Conservation (phyloP, 495 filamentous ascomycete genomes). For the Aspergillus mulundensis region DNA sequence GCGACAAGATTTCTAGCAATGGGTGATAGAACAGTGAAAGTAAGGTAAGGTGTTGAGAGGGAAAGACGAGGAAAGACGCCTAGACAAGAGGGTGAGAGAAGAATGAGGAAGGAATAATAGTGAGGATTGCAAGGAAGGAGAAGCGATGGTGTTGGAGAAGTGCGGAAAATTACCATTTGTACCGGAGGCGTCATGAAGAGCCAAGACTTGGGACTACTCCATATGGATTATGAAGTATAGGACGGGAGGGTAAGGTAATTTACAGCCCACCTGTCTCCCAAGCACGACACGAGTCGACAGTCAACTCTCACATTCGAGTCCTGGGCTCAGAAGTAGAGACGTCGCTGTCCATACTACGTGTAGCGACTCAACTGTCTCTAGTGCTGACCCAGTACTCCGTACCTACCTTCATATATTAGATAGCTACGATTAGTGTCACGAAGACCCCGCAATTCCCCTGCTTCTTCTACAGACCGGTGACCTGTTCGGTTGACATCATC, state of each 20-base stretch:
- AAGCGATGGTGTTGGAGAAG: conserved; percentile 8
- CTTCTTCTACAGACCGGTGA: conserved; percentile 13
- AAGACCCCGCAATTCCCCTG: conserved; percentile 15
- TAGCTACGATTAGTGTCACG: no score
- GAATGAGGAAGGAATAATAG: not conserved
- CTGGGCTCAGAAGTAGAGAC: no score
- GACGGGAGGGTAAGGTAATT: no score
- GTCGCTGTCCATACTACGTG: no score
- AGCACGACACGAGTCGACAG: no score
- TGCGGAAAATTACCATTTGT: conserved; percentile 9
- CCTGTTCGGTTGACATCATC: conserved; percentile 21
- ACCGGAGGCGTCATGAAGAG: not conserved
- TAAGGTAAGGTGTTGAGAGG: not conserved
- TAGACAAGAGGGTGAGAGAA: not conserved
- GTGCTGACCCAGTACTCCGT: no score
- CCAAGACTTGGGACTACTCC: not conserved
- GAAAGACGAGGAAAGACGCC: no score
- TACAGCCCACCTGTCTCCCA: no score
- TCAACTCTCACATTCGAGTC: no score
- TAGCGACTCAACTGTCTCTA: no score
- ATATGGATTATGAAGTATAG: no score
- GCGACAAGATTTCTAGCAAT: not conserved
- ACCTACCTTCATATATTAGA: no score
- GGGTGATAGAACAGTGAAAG: not conserved
- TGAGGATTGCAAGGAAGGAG: conserved; percentile 21